Conservation (phyloP, 2,329 filamentous ascomycete genomes). For the Epichloe coenophiala region DNA sequence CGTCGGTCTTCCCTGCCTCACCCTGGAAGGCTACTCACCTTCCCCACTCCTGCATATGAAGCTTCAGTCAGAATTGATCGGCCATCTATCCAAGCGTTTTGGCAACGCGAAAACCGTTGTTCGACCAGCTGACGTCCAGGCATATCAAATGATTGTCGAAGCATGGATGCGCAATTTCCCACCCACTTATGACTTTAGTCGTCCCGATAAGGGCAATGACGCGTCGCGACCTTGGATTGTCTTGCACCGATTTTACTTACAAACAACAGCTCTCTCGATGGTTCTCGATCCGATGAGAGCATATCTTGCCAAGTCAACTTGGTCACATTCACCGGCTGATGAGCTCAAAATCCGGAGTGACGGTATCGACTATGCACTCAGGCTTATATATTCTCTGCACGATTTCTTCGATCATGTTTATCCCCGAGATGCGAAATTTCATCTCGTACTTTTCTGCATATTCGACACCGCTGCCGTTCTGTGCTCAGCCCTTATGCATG, state of each 20-base stretch:
- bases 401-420: constrained; percentile 29
- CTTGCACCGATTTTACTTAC: constrained; percentile 31
- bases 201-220: constrained; percentile 30
- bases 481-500: constrained; percentile 38
- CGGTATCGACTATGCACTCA: constrained; percentile 30
- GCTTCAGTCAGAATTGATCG: constrained; percentile 21
- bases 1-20: constrained; percentile 18
- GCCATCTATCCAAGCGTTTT: constrained; percentile 17
- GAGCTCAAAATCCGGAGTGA: constrained; percentile 26
- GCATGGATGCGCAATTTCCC: constrained; percentile 31
- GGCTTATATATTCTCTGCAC: constrained; percentile 26
- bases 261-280: constrained; percentile 30
- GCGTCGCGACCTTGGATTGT: constrained; percentile 26
- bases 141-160: constrained; percentile 22
- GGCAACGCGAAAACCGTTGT: constrained; percentile 16
- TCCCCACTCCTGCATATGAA: constrained; percentile 24
- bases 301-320: constrained; percentile 27
- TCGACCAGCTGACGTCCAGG: constrained; percentile 16
- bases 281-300: constrained; percentile 31
- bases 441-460: constrained; percentile 34
- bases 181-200: constrained; percentile 21
- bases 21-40: constrained; percentile 17
- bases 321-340: constrained; percentile 12
- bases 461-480: constrained; percentile 38
- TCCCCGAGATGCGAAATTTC: constrained; percentile 33